Evolutionary conservation across 2,329 filamentous ascomycete species (phyloP).

Genomic region (Aspergillus terreus): DNA sequence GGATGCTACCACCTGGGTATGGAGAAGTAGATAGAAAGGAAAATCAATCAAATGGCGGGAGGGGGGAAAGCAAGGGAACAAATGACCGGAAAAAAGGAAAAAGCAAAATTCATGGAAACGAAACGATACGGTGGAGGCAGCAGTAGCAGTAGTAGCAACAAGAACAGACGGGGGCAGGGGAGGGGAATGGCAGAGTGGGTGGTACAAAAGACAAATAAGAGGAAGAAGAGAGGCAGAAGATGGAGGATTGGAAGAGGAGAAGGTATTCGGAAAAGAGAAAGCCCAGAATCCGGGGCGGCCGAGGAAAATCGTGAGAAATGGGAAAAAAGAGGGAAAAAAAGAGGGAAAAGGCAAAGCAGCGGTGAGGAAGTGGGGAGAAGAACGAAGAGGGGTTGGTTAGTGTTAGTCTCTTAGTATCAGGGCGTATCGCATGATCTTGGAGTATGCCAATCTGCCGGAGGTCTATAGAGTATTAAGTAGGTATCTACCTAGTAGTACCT

Average conservation of each 20-base stretch:
- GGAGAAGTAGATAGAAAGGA: conserved; percentile 13
- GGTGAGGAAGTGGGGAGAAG: conserved; percentile 30
- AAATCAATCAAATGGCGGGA: not conserved
- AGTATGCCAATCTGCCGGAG: too few relatives aligned
- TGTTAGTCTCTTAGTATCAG: not conserved
- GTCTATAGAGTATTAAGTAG: too few relatives aligned
- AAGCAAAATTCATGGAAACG: conserved; percentile 4
- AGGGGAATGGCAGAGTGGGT: not conserved
- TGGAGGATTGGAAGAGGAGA: conserved; percentile 2
- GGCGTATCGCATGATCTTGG: too few relatives aligned
- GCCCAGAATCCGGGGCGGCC: conserved; percentile 26
- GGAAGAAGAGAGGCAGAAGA: not conserved
- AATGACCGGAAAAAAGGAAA: conserved; percentile 1
- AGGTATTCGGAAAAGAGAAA: conserved; percentile 23
- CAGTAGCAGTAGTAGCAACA: conserved; percentile 2
- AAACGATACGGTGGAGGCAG: conserved; percentile 4
- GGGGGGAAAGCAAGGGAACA: too few relatives aligned
- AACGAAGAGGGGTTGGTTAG: conserved; percentile 36
- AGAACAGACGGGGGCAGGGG: not conserved
- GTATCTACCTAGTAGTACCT: too few relatives aligned
- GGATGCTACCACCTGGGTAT: conserved; percentile 14
- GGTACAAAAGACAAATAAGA: conserved; percentile 20
- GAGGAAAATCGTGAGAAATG: conserved; percentile 8
- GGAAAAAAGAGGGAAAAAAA: conserved; percentile 27
- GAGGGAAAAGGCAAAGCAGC: conserved; percentile 44